Evolutionary conservation across 2,329 filamentous ascomycete species (phyloP).

Genomic region (Trichothecium sympodiale): DNA sequence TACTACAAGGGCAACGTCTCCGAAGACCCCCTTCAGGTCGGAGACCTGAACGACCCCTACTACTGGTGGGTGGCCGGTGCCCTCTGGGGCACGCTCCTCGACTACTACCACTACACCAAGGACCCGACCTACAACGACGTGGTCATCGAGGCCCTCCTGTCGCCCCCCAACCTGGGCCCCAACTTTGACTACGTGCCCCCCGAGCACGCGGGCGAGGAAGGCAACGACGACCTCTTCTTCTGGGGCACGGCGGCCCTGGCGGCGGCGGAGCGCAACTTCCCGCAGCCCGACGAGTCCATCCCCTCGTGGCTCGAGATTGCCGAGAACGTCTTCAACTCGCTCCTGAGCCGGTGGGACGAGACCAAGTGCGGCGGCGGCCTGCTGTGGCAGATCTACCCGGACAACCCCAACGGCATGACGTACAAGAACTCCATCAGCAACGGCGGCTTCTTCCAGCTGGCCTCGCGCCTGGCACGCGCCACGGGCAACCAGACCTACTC

Average conservation of each 20-base stretch:
- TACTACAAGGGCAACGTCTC: slow-evolving; percentile 49
- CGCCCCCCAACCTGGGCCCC: slow-evolving; percentile 42
- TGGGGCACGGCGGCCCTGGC: slow-evolving; percentile 59
- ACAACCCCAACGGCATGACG: slow-evolving; percentile 61
- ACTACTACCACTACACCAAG: slow-evolving; percentile 57
- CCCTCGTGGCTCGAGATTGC: slow-evolving; percentile 58
- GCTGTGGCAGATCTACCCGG: slow-evolving; percentile 70
- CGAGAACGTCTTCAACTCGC: slow-evolving; percentile 61
- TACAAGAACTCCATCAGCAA: slow-evolving; percentile 67
- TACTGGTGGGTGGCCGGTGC: slow-evolving; percentile 60
- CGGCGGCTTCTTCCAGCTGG: slow-evolving; percentile 37
- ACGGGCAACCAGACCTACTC: slow-evolving; percentile 45
- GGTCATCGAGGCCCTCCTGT: slow-evolving; percentile 46
- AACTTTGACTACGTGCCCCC: slow-evolving; percentile 49
- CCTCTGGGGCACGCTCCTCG: slow-evolving; percentile 55
- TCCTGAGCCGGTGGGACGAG: slow-evolving; percentile 59
- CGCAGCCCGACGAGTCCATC: slow-evolving; percentile 42
- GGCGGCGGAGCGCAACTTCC: slow-evolving; percentile 58
- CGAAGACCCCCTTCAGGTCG: slow-evolving; percentile 34
- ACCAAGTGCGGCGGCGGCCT: slow-evolving; percentile 59
- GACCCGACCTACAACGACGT: slow-evolving; percentile 51
- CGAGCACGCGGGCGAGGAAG: slow-evolving; percentile 45
- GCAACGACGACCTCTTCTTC: slow-evolving; percentile 67
- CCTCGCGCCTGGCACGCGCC: slow-evolving; percentile 49
- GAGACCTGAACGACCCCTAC: slow-evolving; percentile 53